These are phyloP conservation scores for Colletotrichum navitas DNA, from an alignment of 2,329 filamentous ascomycete genomes.

Conservation along the genomic window DNA sequence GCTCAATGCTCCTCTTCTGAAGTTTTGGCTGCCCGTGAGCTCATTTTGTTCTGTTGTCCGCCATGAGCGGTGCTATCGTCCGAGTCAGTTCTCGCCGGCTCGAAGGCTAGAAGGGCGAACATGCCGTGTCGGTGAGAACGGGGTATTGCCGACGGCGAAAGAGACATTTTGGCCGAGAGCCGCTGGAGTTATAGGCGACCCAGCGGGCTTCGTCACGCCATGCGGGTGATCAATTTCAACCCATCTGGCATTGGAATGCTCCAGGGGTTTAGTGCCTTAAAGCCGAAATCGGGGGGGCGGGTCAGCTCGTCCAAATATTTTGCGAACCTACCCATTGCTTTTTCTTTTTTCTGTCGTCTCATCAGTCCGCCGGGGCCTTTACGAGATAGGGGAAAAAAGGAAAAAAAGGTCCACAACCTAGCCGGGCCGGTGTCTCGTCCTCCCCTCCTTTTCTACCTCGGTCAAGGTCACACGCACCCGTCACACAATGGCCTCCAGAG, in stretches of 20 bases:
- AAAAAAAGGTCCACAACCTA: slow-evolving; percentile 8
- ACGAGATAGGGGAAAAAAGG: background rate
- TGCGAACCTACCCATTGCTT: slow-evolving; percentile 17
- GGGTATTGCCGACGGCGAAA: slow-evolving; percentile 33
- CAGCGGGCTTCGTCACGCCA: slow-evolving; percentile 17
- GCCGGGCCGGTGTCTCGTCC: slow-evolving; percentile 2
- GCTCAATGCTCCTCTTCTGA: background rate
- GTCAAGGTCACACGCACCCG: background rate
- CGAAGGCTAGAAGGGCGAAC: background rate
- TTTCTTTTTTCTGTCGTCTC: slow-evolving; percentile 1
- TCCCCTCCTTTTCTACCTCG: slow-evolving; percentile 8
- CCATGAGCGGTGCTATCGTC: no score
- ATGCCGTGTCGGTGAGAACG: background rate
- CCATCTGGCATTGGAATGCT: slow-evolving; percentile 2
- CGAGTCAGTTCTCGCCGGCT: background rate
- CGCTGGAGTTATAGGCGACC: slow-evolving; percentile 8
- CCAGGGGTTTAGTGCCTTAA: slow-evolving; percentile 25
- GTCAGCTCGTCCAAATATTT: slow-evolving; percentile 13
- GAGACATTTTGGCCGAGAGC: slow-evolving; percentile 21
- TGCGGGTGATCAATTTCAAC: slow-evolving; percentile 18
- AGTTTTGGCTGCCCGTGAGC: background rate
- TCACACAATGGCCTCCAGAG: slow-evolving; percentile 43
- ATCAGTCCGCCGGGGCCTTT: background rate
- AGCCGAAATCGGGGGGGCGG: slow-evolving; percentile 36
- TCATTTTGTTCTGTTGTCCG: background rate